Evolutionary conservation across 371 early-diverging fungal genomes (phyloP).

Genomic region (Mucor piriformis): DNA sequence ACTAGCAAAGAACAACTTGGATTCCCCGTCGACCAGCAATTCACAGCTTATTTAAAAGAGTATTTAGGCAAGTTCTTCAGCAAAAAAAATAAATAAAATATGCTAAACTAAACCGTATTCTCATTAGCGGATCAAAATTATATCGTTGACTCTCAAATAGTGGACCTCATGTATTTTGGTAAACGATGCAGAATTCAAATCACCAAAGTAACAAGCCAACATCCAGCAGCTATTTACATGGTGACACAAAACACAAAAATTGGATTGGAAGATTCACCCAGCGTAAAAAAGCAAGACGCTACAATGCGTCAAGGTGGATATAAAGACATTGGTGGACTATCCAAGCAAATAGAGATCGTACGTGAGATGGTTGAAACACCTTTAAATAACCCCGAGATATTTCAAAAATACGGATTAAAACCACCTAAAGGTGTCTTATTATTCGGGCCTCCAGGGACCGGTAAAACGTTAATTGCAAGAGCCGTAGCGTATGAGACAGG

Average conservation of each 20-base stretch:
- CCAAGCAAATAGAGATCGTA: slow-evolving; percentile 67
- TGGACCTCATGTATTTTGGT: slow-evolving; percentile 56
- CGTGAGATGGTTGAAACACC: slow-evolving; percentile 90
- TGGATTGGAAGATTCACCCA: not conserved
- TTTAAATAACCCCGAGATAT: slow-evolving; percentile 75
- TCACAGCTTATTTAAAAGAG: slow-evolving; percentile 24
- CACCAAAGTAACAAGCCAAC: not conserved
- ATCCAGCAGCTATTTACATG: slow-evolving; percentile 5
- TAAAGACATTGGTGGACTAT: slow-evolving; percentile 76
- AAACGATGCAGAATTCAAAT: slow-evolving; percentile 7
- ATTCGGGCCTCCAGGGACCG: slow-evolving; percentile 98
- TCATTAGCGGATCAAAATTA: slow-evolving; percentile 55
- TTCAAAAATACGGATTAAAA: slow-evolving; percentile 70
- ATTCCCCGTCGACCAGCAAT: slow-evolving; percentile 9
- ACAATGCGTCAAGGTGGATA: slow-evolving; percentile 32
- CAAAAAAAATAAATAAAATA: not conserved
- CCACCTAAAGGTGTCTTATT: slow-evolving; percentile 91
- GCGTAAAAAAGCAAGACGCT: not conserved
- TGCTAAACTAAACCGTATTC: not conserved
- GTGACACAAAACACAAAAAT: slow-evolving; percentile 36
- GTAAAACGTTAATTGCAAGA: slow-evolving; percentile 94
- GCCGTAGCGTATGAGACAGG: slow-evolving; percentile 87
- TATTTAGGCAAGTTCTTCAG: slow-evolving; percentile 18
- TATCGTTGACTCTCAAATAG: slow-evolving; percentile 42
- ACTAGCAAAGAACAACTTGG: not conserved